phyloP scores from a whole-genome alignment of 768 basidiomycete genomes.

The Russula sp. region DNA sequence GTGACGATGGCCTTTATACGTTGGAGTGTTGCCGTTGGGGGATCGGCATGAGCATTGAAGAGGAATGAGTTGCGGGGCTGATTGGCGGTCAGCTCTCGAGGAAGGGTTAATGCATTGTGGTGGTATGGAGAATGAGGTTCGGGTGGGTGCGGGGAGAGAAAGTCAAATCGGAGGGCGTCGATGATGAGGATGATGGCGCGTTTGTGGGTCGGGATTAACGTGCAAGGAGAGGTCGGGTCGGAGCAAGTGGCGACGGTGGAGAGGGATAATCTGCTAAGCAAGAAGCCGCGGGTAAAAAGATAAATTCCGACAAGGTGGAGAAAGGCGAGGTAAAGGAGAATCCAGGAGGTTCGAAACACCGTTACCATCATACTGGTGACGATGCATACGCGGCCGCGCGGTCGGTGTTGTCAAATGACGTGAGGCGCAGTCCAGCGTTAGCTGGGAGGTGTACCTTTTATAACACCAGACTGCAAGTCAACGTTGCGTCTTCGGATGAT shows the following conservation, averaged over 20 bases:
- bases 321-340: constrained; percentile 58
- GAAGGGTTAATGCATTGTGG: constrained; percentile 80
- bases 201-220: constrained; percentile 62
- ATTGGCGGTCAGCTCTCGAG: constrained; percentile 60
- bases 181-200: constrained; percentile 84
- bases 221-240: constrained; percentile 39
- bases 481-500: too few relatives aligned
- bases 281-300: constrained; percentile 89
- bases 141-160: constrained; percentile 71
- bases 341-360: constrained; percentile 27
- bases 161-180: constrained; percentile 93
- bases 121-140: constrained; percentile 62
- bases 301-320: constrained; percentile 78
- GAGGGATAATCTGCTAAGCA: constrained; percentile 74
- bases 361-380: constrained; percentile 15
- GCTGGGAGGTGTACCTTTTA: too few relatives aligned
- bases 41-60: constrained; percentile 88
- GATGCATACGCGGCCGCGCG: too few relatives aligned
- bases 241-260: constrained; percentile 50
- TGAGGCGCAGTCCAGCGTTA: neutral
- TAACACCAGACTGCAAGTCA: too few relatives aligned
- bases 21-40: constrained; percentile 93
- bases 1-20: constrained; percentile 94
- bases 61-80: constrained; percentile 76
- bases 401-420: neutral